Evolutionary conservation across 192 early-diverging fungal species (phyloP), one percentile per base, ranked within the genome.

Genomic region (Coemansia umbellata): DNA sequence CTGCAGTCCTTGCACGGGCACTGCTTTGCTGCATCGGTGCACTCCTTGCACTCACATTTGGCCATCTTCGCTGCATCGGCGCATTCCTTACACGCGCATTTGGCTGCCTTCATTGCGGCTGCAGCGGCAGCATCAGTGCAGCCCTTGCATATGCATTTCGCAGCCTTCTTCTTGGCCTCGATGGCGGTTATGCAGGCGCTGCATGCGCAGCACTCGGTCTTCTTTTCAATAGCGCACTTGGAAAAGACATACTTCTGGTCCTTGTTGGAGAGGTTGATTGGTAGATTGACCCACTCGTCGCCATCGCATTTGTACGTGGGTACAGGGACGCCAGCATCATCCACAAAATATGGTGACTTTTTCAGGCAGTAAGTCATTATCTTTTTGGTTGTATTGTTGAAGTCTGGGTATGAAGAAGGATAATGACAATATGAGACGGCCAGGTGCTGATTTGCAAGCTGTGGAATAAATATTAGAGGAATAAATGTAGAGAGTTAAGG

Each of bases 201-300:
- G 60, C 71, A 74, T 14, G 31, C 19, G 60, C 71, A 74, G 10
- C 52, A 33, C 3, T 49, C 66, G 18, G 52, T 47, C 36, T 63
- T 67, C 49, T 74, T 74, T 15, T 62, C 57, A 15, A 53, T 48
- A 0, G 55, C 64, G 52, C 65, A 63, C 57, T 74, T 67, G 36
- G 58, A 52, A 40, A 74, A 66, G 28, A 74, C 57, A 27, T 58
- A 74, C 3, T 59, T 64, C 50, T 74, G 71, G n/a, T 74, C 65
- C 49, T 67, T 68, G 55, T 63, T 62, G 37, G 60, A 60, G 19
- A 74, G 60, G 31, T 74, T 74, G 60, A 74, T 74, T 10, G 71
- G 71, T 23, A 74, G 71, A 21, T 68, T 68, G 52, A 66, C 59
- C 71, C 71, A 74, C 47, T 74, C 71, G 44, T 63, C 71, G 17